Evolutionary conservation across 768 basidiomycete genomes (phyloP).

Genomic region (Leccinum ochraceum): DNA sequence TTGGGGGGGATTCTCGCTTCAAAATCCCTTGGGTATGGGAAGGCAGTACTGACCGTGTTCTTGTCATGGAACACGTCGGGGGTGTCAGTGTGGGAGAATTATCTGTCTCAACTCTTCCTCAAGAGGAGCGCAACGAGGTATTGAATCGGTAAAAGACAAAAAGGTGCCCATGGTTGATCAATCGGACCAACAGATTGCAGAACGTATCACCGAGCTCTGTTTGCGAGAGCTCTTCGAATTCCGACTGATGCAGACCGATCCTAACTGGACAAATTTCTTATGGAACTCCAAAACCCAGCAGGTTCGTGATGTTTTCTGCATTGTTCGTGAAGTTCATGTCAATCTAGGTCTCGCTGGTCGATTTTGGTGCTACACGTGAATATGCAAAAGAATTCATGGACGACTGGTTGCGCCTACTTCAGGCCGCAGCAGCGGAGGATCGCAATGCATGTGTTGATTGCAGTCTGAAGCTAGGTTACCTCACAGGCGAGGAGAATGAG

Average conservation of each 20-base stretch:
- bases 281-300: conserved; percentile 71
- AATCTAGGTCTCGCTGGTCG: conserved; percentile 77
- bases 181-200: conserved; percentile 65
- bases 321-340: neutral
- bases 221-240: conserved; percentile 90
- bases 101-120: conserved; percentile 52
- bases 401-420: conserved; percentile 81
- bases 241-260: conserved; percentile 96
- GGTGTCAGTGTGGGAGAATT: conserved; percentile 81
- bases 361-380: conserved; percentile 92
- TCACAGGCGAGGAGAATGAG: conserved; percentile 86
- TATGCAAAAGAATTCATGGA: conserved; percentile 89
- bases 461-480: conserved; percentile 84
- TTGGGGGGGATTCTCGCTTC: conserved; percentile 67
- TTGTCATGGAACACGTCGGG: conserved; percentile 86
- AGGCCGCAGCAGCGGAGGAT: conserved; percentile 73
- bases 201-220: conserved; percentile 80
- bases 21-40: conserved; percentile 87
- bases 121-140: conserved; percentile 75
- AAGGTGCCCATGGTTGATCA: neutral
- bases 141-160: conserved; percentile 9
- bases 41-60: conserved; percentile 75
- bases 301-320: conserved; percentile 36
- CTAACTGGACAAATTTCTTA: conserved; percentile 98
- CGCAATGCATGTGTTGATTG: conserved; percentile 62